Base-by-base conservation (phyloP, 164 flowering plant genomes). In the Chloranthus sessilifolius region DNA sequence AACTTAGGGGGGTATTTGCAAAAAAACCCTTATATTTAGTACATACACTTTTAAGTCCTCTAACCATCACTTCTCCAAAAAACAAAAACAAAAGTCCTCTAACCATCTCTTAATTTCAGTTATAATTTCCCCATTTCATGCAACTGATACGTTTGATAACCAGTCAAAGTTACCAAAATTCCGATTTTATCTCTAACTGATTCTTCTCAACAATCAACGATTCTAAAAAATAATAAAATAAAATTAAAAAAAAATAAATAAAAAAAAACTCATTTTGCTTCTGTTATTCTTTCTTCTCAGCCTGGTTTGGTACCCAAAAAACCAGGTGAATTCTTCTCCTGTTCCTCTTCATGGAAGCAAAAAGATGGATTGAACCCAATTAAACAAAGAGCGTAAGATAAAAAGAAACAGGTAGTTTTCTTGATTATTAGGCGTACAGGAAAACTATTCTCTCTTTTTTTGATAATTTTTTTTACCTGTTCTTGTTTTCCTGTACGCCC, bases 371-470 rank as follows among this genome's bases (percentile, higher is more conserved):
- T 48, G 24, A 27, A 27, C 8, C 0, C 27, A 36, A 7, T 23
- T n/a, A 25, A 9, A 30, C 25, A 44, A n/a, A 53, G 37, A 20
- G 47, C 11, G 25, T 42, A n/a, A 51, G 55, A 39, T 56, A 25
- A 51, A 56, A 40, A 21, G 52, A 22, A 11, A 24, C 17, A 46
- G 48, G 19, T 41, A 12, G 50, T 43, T 29, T 50, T 36, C 30
- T 17, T 50, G 15, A 50, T 22, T 17, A 30, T 16, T 44, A 28
- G 62, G 58, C 53, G 57, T 52, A 52, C 67, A 63, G 67, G 67
- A 63, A 63, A 56, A 50, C 47, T 8, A 8, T 23, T 4, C 20
- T 6, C 21, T 31, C 35, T 31, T 27, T 36, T 22, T 27, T 6
- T 23, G 2, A 11, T 20, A 5, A 15, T 0, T 34, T 9, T 10